Base-by-base conservation (phyloP, 176 grass and related monocot genomes). In the Oryza australiensis region DNA sequence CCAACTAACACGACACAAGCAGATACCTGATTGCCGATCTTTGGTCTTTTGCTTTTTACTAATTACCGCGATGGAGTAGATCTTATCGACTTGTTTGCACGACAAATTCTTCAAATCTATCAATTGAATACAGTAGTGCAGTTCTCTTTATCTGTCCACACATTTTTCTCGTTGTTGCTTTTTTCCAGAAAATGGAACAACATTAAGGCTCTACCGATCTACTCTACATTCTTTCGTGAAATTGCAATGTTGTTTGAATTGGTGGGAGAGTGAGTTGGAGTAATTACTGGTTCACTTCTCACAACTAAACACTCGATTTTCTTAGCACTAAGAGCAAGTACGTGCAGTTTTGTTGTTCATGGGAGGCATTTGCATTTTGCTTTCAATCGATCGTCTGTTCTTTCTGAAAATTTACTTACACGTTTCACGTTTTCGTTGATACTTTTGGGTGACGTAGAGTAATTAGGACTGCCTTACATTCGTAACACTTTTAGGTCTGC, bases 1-100 rank as follows among this genome's bases (percentile, higher is more conserved):
- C 18, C 57, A 57, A 55, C 23, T 30, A 80, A 73, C 55, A 66
- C 26, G 57, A 42, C 42, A 72, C 7, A 24, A 72, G 5, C 55
- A 60, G 55, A 60, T 60, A 60, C 55, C 66, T 77, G 68, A 72
- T 82, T 14, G 29, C 30, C 12, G 8, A 83, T 83, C 30, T 83
- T 78, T 57, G 53, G 18, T 8, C 27, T 77, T 62, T 42, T n/a
- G 62, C 64, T 46, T 60, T 80, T 67, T 80, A 86, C 7, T 37
- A 37, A 37, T 79, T 80, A 73, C 40, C 65, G 5, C 5, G 7
- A 4, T 15, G 26, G 62, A 34, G 74, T 74, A 57, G 59, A 29
- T 35, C 57, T 66, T 27, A 23, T 79, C 75, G 28, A 30, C 46
- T 12, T 59, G 72, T 73, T n/a, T 22, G 49, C 5, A 55, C 14